Base-by-base conservation (phyloP, 495 filamentous ascomycete genomes). In the Penicillium diatomitis region DNA sequence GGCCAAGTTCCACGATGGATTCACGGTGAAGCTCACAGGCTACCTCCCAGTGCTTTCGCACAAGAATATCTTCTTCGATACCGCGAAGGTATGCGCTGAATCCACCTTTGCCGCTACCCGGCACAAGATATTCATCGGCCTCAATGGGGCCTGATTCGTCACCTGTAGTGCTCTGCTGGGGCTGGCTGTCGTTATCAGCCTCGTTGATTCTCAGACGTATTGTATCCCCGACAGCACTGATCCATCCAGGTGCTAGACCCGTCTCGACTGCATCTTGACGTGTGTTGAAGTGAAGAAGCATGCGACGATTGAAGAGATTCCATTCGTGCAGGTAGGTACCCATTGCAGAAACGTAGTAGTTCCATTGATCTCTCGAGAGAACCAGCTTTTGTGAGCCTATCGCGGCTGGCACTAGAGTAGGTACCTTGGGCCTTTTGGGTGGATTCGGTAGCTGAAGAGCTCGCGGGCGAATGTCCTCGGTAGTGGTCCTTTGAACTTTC, bases 261-360 rank as follows among this genome's bases (percentile, higher is more conserved):
- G 69, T 70, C 30, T 78, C 73, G 8, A 77, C 66, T 27, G 74
- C 63, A 7, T 67, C 65, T 59, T 87, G 78, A 9, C 88, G 77
- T 0, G 77, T 71, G 8, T 71, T 66, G 56, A 95, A 86, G 53
- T 94, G 85, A 2, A 70, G 61, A 3, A 85, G 61, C 58, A 94
- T 84, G 44, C 74, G 70, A 9, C 66, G 66, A 54, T 85, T 82
- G 64, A 83, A 92, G 0, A 46, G 55, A 44, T 79, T 75, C 81
- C 83, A 95, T 20, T 78, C 75, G n/a, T 60, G 61, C 65, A 90
- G 74, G 65, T 95, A 96, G 2, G 58, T 53, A 10, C 73, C 63
- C 71, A 94, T 87, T 8, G 75, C 69, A 1, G 64, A 62, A 3
- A 81, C 69, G 58, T 90, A 92, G 6, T 66, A 69, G 11, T 69